A percentile compares a stretch with the other conserved stretches of the same genome.
Conservation (phyloP, 352 stramenopile genomes). For the Globisporangium alternatum region DNA sequence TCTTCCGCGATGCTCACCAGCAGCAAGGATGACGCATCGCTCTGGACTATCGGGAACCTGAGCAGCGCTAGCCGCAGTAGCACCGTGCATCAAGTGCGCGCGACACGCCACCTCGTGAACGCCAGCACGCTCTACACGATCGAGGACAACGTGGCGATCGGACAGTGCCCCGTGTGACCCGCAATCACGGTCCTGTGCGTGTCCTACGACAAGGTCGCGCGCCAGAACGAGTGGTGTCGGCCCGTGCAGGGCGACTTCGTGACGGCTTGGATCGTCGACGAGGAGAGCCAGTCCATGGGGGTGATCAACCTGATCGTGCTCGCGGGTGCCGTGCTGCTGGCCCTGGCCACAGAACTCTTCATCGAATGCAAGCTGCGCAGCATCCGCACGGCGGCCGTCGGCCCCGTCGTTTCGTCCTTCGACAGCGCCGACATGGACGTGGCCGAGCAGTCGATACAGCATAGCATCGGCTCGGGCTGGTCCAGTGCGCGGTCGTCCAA, state of each 20-base stretch:
- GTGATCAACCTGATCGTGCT: conserved; percentile 30
- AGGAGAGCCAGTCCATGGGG: conserved; percentile 25
- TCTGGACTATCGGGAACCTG: conserved; percentile 25
- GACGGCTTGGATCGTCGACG: conserved; percentile 23
- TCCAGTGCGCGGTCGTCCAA: conserved; percentile 18
- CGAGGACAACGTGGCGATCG: conserved; percentile 2
- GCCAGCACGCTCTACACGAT: conserved; percentile 20
- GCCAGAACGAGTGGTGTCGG: conserved; percentile 28
- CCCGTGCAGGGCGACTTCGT: conserved; percentile 22
- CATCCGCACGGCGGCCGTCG: conserved; percentile 13
- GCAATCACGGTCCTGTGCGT: conserved; percentile 28
- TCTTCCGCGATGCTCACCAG: not conserved
- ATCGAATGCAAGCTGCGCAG: conserved; percentile 23
- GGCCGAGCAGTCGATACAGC: conserved; percentile 7
- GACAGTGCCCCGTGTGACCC: conserved; percentile 14
- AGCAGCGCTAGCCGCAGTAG: conserved; percentile 6
- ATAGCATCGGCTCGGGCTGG: conserved; percentile 2
- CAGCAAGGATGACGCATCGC: conserved; percentile 8
- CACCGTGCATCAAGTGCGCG: conserved; percentile 4
- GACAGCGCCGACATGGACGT: conserved; percentile 28
- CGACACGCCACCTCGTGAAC: conserved; percentile 1
- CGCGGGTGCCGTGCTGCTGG: conserved; percentile 23
- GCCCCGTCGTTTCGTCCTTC: conserved; percentile 18
- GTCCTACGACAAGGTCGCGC: conserved; percentile 13
- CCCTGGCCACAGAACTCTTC: conserved; percentile 29